A percentile compares a stretch with the other conserved stretches of the same genome.
These are phyloP conservation scores for Fusarium oligoseptatum DNA, from an alignment of 2,329 filamentous ascomycete genomes.

Conservation along the genomic window DNA sequence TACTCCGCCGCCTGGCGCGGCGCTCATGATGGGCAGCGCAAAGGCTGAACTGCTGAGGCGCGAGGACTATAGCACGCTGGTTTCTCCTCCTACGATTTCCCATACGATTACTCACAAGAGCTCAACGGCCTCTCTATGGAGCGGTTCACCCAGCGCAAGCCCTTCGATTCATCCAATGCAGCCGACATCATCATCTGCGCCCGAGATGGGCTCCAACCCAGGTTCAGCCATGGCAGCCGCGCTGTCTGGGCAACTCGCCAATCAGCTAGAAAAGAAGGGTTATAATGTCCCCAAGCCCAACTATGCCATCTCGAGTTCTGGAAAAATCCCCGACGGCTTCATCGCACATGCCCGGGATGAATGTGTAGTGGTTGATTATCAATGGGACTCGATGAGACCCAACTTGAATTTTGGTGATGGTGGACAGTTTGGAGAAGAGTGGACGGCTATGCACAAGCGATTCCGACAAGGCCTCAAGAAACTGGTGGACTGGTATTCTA, in stretches of 20 bases:
- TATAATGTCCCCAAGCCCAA: constrained; percentile 85
- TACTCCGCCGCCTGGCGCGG: constrained; percentile 86
- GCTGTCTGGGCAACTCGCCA: constrained; percentile 49
- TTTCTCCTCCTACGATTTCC: constrained; percentile 27
- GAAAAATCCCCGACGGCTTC: constrained; percentile 88
- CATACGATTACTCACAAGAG: constrained; percentile 36
- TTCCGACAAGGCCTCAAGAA: constrained; percentile 84
- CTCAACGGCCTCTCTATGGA: constrained; percentile 51
- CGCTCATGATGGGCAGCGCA: constrained; percentile 88
- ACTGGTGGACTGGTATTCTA: constrained; percentile 86
- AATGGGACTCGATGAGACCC: constrained; percentile 92
- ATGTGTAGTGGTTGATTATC: constrained; percentile 89
- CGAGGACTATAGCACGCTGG: constrained; percentile 73
- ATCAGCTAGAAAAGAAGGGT: constrained; percentile 51
- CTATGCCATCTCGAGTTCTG: constrained; percentile 84
- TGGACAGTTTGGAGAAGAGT: constrained; percentile 91
- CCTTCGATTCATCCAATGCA: constrained; percentile 39
- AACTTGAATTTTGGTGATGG: constrained; percentile 88
- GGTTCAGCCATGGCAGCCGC: constrained; percentile 52
- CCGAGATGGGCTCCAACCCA: constrained; percentile 45
- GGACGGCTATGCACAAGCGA: constrained; percentile 93
- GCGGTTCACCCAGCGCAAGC: constrained; percentile 47
- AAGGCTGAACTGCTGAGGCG: constrained; percentile 87
- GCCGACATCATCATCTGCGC: constrained; percentile 33
- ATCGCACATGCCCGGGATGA: constrained; percentile 90